These are phyloP conservation scores for Sedum album DNA, from an alignment of 164 flowering plant species.

Conservation along the genomic window DNA sequence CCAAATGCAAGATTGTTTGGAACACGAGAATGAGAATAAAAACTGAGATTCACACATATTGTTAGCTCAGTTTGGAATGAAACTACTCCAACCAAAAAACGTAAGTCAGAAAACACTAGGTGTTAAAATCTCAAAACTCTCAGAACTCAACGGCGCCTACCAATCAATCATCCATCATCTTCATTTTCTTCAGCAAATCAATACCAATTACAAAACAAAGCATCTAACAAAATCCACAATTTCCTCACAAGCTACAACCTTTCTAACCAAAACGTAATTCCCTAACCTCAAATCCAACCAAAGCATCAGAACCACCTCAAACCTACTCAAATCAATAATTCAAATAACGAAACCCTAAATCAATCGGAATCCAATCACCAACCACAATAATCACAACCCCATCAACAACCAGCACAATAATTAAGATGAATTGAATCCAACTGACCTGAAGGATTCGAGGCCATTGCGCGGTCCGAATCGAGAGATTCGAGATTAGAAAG, in stretches of 20 bases:
- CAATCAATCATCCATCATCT: no score
- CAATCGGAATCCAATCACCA: neutral
- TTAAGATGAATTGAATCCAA: neutral
- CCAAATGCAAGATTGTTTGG: no score
- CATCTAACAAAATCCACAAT: neutral
- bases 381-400: no score
- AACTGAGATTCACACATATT: neutral
- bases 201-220: neutral
- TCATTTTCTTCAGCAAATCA: no score
- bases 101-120: neutral
- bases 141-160: neutral
- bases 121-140: neutral
- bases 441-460: conserved; percentile 7
- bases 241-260: neutral
- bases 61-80: neutral
- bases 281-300: neutral
- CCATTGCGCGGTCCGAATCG: neutral
- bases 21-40: no score
- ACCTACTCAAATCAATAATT: neutral
- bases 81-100: neutral
- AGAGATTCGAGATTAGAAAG: neutral
- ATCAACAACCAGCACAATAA: neutral
- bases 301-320: neutral
- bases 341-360: neutral
- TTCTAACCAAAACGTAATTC: neutral